Evolutionary conservation across 306 rosid species (phyloP).

Genomic region (Fagus sylvatica): DNA sequence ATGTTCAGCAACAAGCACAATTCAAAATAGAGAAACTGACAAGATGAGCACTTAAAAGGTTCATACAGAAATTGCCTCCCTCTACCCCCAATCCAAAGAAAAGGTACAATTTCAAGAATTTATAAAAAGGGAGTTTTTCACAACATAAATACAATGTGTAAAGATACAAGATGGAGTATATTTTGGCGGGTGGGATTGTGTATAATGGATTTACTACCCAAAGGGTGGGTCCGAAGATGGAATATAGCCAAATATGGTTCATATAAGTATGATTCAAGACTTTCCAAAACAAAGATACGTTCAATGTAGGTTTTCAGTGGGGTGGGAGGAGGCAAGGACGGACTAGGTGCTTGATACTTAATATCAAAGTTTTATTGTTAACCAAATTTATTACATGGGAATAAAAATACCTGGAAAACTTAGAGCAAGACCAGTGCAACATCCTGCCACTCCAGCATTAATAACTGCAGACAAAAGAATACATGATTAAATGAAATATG

Average conservation of each 20-base stretch:
- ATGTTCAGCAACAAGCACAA: neutral
- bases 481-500: conserved; percentile 1
- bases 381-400: neutral
- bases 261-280: neutral
- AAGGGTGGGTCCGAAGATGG: too few relatives aligned
- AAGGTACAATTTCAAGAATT: too few relatives aligned
- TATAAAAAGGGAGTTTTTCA: too few relatives aligned
- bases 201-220: too few relatives aligned
- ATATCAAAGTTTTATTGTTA: conserved; percentile 1
- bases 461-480: conserved; percentile 57
- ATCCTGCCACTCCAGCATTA: conserved; percentile 97
- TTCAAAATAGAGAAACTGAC: neutral
- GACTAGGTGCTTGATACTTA: neutral
- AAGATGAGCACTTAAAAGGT: neutral
- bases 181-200: too few relatives aligned
- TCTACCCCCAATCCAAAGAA: neutral
- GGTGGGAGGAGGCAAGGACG: neutral
- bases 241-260: neutral
- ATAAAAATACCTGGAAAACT: conserved; percentile 78
- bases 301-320: neutral
- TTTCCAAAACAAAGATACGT: neutral
- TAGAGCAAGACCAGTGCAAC: conserved; percentile 97
- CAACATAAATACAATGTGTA: neutral
- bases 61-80: neutral
- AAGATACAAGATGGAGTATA: neutral